Evolutionary conservation across 1,139 yeast genomes (phyloP).

Genomic region (Scheffersomyces segobiensis): DNA sequence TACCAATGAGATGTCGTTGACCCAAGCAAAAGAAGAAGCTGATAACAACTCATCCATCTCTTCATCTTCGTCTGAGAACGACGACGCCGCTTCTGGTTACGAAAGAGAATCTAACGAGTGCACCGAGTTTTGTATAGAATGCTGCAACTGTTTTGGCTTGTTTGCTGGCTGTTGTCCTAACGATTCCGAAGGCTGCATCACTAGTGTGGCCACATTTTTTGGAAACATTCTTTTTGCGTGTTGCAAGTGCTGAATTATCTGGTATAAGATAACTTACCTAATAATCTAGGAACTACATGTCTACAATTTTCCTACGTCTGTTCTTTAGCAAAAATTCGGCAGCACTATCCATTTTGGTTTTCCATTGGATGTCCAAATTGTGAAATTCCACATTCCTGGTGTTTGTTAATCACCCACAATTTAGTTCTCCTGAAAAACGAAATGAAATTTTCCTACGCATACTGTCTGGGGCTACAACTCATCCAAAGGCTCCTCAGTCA

Average conservation of each 20-base stretch:
- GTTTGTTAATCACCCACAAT: not conserved
- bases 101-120: slow-evolving; percentile 41
- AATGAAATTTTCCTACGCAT: not conserved
- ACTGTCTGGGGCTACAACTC: not conserved
- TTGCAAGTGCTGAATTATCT: slow-evolving; percentile 24
- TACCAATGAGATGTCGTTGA: slow-evolving; percentile 7
- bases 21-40: slow-evolving; percentile 3
- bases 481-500: not conserved
- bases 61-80: slow-evolving; percentile 6
- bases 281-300: not conserved
- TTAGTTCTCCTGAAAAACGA: not conserved
- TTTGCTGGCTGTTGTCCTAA: slow-evolving; percentile 45
- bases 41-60: not conserved
- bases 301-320: not conserved
- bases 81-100: slow-evolving; percentile 37
- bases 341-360: not conserved
- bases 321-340: not conserved
- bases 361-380: not conserved
- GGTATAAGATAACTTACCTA: not conserved
- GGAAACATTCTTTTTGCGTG: slow-evolving; percentile 40
- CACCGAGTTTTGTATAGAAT: slow-evolving; percentile 44
- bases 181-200: slow-evolving; percentile 42
- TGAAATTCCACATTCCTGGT: not conserved
- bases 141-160: slow-evolving; percentile 41
- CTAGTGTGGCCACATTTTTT: slow-evolving; percentile 35